Percentiles rank a stretch among this genome's conserved stretches.
phyloP scores from a whole-genome alignment of 2,329 filamentous ascomycete species.

The Escovopsis sp. region DNA sequence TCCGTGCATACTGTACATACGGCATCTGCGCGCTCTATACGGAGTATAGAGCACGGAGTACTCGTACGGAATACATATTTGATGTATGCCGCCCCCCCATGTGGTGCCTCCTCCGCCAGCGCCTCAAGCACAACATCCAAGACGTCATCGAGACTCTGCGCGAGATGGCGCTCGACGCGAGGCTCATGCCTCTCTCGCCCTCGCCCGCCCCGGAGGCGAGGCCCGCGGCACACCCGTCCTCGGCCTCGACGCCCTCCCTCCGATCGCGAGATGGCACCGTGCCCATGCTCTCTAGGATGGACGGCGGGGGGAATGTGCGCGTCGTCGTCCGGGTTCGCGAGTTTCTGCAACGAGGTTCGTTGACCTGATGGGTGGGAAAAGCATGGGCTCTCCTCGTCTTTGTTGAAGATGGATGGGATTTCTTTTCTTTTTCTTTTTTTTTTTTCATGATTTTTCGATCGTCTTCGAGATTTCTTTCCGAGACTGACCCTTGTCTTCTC shows the following conservation, averaged over 20 bases:
- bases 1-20: too few species aligned
- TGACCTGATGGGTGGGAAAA: too few species aligned
- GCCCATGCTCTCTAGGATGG: constrained; percentile 39
- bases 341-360: constrained; percentile 65
- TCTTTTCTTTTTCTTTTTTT: not conserved
- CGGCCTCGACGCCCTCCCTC: constrained; percentile 65
- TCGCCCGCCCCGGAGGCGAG: constrained; percentile 17
- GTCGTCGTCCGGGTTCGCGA: constrained; percentile 71
- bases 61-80: not conserved
- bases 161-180: constrained; percentile 27
- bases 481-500: not conserved
- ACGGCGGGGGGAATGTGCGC: constrained; percentile 60
- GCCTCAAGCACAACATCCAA: constrained; percentile 25
- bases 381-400: too few species aligned
- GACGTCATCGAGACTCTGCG: constrained; percentile 25
- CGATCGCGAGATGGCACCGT: constrained; percentile 57
- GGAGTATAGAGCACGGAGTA: too few species aligned
- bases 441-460: too few species aligned
- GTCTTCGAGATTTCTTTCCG: too few species aligned
- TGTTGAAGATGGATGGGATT: constrained; percentile 3
- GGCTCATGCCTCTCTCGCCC: constrained; percentile 30
- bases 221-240: constrained; percentile 37
- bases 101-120: constrained; percentile 26
- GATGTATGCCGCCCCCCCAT: constrained; percentile 12
- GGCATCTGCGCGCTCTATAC: too few species aligned